Conservation (phyloP, 192 early-diverging fungal species). For the Rhizoclosmatium globosum region DNA sequence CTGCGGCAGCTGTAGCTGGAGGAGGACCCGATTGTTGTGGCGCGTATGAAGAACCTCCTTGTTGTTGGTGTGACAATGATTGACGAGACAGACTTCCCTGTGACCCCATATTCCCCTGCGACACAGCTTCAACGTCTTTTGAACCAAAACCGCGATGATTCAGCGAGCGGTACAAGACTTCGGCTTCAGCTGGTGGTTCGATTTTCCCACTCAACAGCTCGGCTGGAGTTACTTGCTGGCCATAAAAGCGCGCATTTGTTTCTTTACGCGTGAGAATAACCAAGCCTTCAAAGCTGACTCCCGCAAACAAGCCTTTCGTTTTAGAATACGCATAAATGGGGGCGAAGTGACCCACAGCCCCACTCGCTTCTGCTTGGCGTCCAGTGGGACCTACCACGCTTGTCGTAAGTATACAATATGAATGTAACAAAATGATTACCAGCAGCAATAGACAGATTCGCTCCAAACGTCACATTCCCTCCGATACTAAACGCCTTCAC, state of each 20-base stretch:
- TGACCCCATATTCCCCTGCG: too few species aligned
- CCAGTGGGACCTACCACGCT: slow-evolving; percentile 38
- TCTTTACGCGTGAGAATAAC: slow-evolving; percentile 91
- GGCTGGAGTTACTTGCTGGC: slow-evolving; percentile 66
- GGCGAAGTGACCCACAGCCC: slow-evolving; percentile 79
- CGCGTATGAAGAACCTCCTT: background rate
- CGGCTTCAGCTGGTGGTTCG: slow-evolving; percentile 82
- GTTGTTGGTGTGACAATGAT: background rate
- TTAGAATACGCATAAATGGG: slow-evolving; percentile 94
- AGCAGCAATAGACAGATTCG: slow-evolving; percentile 38
- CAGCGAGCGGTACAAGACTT: slow-evolving; percentile 81
- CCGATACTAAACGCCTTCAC: slow-evolving; percentile 61
- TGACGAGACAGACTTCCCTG: background rate
- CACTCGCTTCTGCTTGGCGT: slow-evolving; percentile 82
- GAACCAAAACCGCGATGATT: slow-evolving; percentile 45
- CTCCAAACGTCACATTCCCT: slow-evolving; percentile 53
- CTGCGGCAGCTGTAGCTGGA: too few species aligned
- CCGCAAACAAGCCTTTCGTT: slow-evolving; percentile 92
- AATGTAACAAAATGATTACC: background rate
- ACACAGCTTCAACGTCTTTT: background rate
- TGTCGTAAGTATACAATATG: background rate
- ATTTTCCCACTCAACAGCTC: slow-evolving; percentile 84
- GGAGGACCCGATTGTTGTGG: background rate
- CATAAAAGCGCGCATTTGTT: slow-evolving; percentile 89
- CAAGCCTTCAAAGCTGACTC: slow-evolving; percentile 88